Percentiles rank a stretch among this genome's conserved stretches.
Evolutionary conservation across 2,329 filamentous ascomycete genomes (phyloP).

Genomic region (Aspergillus aculeatus): DNA sequence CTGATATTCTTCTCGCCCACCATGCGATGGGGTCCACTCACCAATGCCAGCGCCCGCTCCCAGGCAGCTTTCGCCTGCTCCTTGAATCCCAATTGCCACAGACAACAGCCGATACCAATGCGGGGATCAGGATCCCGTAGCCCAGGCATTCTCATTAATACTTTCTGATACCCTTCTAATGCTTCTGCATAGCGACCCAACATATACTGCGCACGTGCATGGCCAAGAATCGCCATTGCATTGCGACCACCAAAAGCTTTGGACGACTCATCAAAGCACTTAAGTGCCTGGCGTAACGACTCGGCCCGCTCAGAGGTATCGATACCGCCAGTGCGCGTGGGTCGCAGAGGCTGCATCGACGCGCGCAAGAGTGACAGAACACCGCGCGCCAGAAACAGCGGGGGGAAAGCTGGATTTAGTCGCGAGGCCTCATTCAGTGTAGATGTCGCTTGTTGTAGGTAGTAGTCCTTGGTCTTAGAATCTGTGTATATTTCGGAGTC

Average conservation of each 20-base stretch:
- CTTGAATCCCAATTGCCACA: conserved; percentile 95
- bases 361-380: conserved; percentile 85
- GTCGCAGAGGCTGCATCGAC: conserved; percentile 74
- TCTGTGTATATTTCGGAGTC: conserved; percentile 67
- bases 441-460: conserved; percentile 83
- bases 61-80: conserved; percentile 88
- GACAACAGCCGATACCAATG: conserved; percentile 93
- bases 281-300: conserved; percentile 78
- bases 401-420: conserved; percentile 88
- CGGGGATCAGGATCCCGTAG: conserved; percentile 90
- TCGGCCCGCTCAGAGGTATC: conserved; percentile 72
- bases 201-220: conserved; percentile 81
- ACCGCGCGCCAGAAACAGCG: conserved; percentile 85
- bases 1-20: background rate
- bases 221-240: conserved; percentile 87
- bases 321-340: conserved; percentile 59
- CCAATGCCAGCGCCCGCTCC: conserved; percentile 79
- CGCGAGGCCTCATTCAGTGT: conserved; percentile 94
- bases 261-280: conserved; percentile 92
- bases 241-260: conserved; percentile 82
- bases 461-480: conserved; percentile 87
- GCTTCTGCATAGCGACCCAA: conserved; percentile 83
- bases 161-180: conserved; percentile 80
- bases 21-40: conserved; percentile 37
- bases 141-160: conserved; percentile 79